These are phyloP conservation scores for Ajuga reptans DNA, from an alignment of 305 asterid species.

Conservation along the genomic window DNA sequence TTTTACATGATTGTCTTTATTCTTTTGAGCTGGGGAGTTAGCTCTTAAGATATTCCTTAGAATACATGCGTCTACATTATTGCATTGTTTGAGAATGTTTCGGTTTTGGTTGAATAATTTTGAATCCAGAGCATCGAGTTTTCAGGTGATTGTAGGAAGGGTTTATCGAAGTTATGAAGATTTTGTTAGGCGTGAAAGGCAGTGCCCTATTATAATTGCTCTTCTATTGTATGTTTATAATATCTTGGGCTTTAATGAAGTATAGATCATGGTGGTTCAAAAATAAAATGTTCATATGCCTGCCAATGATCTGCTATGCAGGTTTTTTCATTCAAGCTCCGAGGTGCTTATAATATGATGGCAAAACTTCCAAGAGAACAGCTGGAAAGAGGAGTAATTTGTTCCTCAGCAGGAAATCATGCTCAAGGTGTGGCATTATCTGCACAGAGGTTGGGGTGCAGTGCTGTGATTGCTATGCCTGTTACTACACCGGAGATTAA, in stretches of 20 bases:
- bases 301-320: conserved; percentile 17
- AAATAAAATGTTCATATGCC: not conserved
- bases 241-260: not conserved
- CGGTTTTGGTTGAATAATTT: not conserved
- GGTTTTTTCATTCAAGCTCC: conserved; percentile 79
- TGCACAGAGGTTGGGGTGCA: conserved; percentile 65
- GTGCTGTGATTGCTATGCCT: conserved; percentile 86
- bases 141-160: not conserved
- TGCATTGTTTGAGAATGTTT: not conserved
- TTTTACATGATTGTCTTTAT: not conserved
- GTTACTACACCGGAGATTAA: conserved; percentile 84
- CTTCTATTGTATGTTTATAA: not conserved
- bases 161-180: not conserved
- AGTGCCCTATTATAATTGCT: not conserved
- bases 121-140: not conserved
- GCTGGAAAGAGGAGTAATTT: conserved; percentile 65
- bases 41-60: not conserved
- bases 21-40: not conserved
- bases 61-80: not conserved
- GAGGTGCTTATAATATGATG: conserved; percentile 98
- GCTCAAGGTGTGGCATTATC: conserved; percentile 94
- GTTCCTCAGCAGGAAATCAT: conserved; percentile 95
- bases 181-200: not conserved
- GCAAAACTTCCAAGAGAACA: conserved; percentile 75
- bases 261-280: not conserved